phyloP scores from a whole-genome alignment of 345 rosid species.

The Mangifera indica region DNA sequence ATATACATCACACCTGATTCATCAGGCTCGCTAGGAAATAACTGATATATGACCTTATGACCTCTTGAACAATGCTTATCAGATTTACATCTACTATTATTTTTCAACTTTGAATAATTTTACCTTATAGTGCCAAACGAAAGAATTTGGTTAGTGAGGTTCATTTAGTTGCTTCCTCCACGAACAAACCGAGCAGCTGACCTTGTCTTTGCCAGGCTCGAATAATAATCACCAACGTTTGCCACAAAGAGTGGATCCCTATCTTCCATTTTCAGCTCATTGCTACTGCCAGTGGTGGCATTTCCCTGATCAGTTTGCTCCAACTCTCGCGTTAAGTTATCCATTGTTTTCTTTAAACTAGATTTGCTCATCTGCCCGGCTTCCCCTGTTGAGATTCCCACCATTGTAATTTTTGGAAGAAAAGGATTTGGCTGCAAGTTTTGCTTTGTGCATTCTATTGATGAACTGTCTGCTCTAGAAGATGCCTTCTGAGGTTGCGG shows the following conservation, averaged over 20 bases:
- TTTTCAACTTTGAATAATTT: conserved; percentile 6
- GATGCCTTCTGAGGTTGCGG: conserved; percentile 39
- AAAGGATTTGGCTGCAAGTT: conserved; percentile 58
- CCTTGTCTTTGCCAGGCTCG: conserved; percentile 59
- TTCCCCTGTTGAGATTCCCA: conserved; percentile 85
- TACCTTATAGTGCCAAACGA: not conserved
- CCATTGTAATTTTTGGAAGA: conserved; percentile 98
- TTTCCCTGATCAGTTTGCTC: conserved; percentile 66
- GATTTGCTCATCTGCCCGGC: conserved; percentile 76
- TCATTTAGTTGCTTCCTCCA: conserved; percentile 43
- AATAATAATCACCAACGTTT: conserved; percentile 78
- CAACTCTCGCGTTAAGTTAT: conserved; percentile 65
- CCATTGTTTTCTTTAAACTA: conserved; percentile 82
- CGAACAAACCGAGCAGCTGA: conserved; percentile 58
- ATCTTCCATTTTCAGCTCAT: conserved; percentile 44
- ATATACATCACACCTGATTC: no score
- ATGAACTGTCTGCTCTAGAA: conserved; percentile 34
- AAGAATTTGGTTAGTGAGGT: not conserved
- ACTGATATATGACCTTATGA: not conserved
- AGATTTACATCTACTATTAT: not conserved
- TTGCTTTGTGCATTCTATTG: conserved; percentile 32
- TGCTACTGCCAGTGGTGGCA: conserved; percentile 22
- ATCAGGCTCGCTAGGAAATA: not conserved
- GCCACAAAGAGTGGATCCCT: conserved; percentile 94
- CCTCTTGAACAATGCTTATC: not conserved